Percentiles rank a stretch among this genome's conserved stretches.
Conservation (phyloP, 2,329 filamentous ascomycete genomes). For the Penicillium oxalicum region DNA sequence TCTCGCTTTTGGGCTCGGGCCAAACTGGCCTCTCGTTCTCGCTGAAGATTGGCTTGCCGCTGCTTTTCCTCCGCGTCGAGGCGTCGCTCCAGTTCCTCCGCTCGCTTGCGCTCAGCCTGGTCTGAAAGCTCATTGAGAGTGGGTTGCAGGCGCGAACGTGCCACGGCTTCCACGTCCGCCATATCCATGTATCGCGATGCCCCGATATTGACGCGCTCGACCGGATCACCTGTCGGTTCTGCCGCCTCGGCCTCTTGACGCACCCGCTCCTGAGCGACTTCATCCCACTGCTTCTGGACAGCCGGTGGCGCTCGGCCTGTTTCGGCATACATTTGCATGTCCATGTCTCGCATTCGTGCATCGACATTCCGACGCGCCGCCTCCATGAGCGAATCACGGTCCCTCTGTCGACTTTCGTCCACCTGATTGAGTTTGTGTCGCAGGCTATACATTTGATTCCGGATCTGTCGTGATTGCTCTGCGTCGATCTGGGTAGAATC, state of each 20-base stretch:
- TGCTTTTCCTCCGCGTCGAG: constrained; percentile 61
- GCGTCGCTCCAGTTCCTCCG: constrained; percentile 57
- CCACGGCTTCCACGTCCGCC: constrained; percentile 72
- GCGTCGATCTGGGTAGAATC: constrained; percentile 56
- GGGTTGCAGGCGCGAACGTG: constrained; percentile 69
- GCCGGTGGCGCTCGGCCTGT: constrained; percentile 67
- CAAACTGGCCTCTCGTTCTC: constrained; percentile 34
- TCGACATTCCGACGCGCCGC: constrained; percentile 83
- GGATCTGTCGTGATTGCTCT: constrained; percentile 64
- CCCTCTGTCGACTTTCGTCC: constrained; percentile 51
- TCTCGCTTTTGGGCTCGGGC: constrained; percentile 26
- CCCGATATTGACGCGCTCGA: constrained; percentile 61
- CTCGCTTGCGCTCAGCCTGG: constrained; percentile 66
- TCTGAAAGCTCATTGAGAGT: constrained; percentile 79
- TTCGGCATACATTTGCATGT: constrained; percentile 69
- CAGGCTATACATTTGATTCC: constrained; percentile 72
- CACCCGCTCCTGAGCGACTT: constrained; percentile 63
- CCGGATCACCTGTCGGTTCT: constrained; percentile 53
- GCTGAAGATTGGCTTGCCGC: constrained; percentile 48
- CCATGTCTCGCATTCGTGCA: constrained; percentile 69
- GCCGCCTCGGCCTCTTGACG: constrained; percentile 59
- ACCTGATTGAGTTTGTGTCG: constrained; percentile 54
- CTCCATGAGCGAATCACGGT: constrained; percentile 69
- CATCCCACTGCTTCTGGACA: constrained; percentile 70
- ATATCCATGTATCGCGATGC: constrained; percentile 75